Conservation (phyloP, 2,329 filamentous ascomycete species). For the Raffaelea albimanens region DNA sequence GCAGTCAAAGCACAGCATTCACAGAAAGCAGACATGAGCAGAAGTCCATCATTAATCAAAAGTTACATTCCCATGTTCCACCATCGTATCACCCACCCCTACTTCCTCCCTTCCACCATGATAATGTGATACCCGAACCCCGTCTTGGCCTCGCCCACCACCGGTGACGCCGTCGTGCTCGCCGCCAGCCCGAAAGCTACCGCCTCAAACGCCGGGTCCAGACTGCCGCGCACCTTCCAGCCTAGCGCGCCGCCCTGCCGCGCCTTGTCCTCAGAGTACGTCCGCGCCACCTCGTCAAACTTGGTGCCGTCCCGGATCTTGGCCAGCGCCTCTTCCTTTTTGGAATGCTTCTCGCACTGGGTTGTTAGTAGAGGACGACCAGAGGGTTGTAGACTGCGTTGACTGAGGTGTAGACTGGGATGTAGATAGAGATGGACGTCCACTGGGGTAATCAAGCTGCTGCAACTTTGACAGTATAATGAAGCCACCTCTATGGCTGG, state of each 20-base stretch:
- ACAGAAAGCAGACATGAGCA: too few relatives aligned
- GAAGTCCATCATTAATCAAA: too few relatives aligned
- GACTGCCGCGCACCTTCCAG: slow-evolving; percentile 60
- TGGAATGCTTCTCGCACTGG: slow-evolving; percentile 65
- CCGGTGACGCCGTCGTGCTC: slow-evolving; percentile 55
- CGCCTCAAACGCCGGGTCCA: slow-evolving; percentile 62
- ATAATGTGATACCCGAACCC: slow-evolving; percentile 71
- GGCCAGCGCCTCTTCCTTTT: slow-evolving; percentile 65
- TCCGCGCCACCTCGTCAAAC: slow-evolving; percentile 65
- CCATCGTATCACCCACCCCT: too few relatives aligned
- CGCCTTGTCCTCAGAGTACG: slow-evolving; percentile 71
- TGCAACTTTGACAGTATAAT: too few relatives aligned
- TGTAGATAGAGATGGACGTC: neutral
- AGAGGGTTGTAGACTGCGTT: too few relatives aligned
- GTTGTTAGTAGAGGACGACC: slow-evolving; percentile 15
- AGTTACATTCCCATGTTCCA: too few relatives aligned
- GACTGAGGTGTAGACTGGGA: neutral
- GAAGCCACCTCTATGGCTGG: too few relatives aligned
- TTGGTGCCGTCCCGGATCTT: slow-evolving; percentile 58
- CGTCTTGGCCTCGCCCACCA: slow-evolving; percentile 63
- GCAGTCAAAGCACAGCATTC: too few relatives aligned
- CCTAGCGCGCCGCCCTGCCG: slow-evolving; percentile 60
- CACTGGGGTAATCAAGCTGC: neutral
- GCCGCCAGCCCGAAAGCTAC: slow-evolving; percentile 60
- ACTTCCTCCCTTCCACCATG: slow-evolving; percentile 59